A percentile compares a stretch with the other conserved stretches of the same genome.
phyloP scores from a whole-genome alignment of 1,139 yeast genomes.

The Arxiozyma heterogenica region DNA sequence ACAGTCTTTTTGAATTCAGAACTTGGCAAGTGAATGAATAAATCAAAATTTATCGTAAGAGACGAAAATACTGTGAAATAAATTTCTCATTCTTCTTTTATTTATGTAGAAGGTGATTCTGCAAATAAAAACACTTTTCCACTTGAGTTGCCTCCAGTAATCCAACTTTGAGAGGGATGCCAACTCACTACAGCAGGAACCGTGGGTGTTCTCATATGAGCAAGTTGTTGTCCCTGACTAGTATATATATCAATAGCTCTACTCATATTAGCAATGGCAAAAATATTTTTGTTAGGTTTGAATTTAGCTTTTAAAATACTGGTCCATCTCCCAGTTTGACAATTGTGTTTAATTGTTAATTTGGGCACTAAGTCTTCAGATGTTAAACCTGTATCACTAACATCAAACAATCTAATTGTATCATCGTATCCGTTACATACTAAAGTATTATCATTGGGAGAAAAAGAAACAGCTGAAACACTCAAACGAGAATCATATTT shows the following conservation, averaged over 20 bases:
- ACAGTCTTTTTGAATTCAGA: too few species aligned
- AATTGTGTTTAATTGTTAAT: conserved; percentile 67
- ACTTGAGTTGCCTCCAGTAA: conserved; percentile 88
- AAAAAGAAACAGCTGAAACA: conserved; percentile 83
- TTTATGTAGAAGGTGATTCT: conserved; percentile 8
- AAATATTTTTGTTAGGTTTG: conserved; percentile 70
- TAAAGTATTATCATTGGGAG: conserved; percentile 51
- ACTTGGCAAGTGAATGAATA: too few species aligned
- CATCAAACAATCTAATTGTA: conserved; percentile 54
- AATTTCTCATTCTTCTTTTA: background rate
- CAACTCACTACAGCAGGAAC: conserved; percentile 83
- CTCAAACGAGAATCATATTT: conserved; percentile 66
- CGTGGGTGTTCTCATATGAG: conserved; percentile 64
- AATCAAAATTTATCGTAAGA: too few species aligned
- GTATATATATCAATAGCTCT: conserved; percentile 74
- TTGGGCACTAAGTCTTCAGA: conserved; percentile 41
- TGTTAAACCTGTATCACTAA: conserved; percentile 18
- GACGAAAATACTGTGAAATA: too few species aligned
- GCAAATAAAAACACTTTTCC: conserved; percentile 70
- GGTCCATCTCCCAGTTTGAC: conserved; percentile 96
- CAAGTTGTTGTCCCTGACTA: conserved; percentile 65
- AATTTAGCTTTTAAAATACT: conserved; percentile 81
- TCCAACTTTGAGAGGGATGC: conserved; percentile 84
- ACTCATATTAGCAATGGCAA: conserved; percentile 89
- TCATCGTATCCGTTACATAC: conserved; percentile 94